These are phyloP conservation scores for Reticulascus tulasneorum DNA, from an alignment of 2,329 filamentous ascomycete species.

Conservation along the genomic window DNA sequence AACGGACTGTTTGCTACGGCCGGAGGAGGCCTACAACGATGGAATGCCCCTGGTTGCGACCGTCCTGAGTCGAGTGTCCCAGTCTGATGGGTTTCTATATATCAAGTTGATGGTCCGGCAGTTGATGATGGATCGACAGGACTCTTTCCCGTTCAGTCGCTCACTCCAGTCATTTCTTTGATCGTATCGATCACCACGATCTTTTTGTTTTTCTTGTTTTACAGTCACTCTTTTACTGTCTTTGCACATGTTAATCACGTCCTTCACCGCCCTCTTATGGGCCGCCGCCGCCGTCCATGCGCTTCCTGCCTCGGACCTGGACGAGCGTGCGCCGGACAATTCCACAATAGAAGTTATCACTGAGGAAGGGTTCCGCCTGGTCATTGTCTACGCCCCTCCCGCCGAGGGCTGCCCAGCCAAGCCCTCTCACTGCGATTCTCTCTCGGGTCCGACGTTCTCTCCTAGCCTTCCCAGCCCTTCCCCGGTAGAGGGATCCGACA, in stretches of 20 bases:
- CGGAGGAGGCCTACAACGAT: no score
- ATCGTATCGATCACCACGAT: no score
- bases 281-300: constrained; percentile 1
- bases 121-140: no score
- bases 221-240: constrained; percentile 2
- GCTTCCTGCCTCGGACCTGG: constrained; percentile 1
- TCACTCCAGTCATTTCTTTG: no score
- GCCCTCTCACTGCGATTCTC: constrained; percentile 1
- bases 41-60: no score
- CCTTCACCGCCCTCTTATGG: constrained; percentile 1
- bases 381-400: constrained; percentile 4
- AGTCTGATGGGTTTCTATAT: no score
- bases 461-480: constrained; percentile 1
- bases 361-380: no score
- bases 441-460: no score
- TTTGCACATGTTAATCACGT: constrained; percentile 1
- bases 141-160: no score
- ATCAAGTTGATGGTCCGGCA: no score
- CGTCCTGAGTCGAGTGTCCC: no score
- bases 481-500: not conserved
- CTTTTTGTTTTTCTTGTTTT: not conserved
- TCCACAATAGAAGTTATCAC: constrained; percentile 2
- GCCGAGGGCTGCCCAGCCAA: constrained; percentile 1
- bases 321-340: not conserved
- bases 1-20: no score